Evolutionary conservation across 345 rosid genomes (phyloP), one percentile per base, ranked within the genome.

Genomic region (Eucalyptus paniculata): DNA sequence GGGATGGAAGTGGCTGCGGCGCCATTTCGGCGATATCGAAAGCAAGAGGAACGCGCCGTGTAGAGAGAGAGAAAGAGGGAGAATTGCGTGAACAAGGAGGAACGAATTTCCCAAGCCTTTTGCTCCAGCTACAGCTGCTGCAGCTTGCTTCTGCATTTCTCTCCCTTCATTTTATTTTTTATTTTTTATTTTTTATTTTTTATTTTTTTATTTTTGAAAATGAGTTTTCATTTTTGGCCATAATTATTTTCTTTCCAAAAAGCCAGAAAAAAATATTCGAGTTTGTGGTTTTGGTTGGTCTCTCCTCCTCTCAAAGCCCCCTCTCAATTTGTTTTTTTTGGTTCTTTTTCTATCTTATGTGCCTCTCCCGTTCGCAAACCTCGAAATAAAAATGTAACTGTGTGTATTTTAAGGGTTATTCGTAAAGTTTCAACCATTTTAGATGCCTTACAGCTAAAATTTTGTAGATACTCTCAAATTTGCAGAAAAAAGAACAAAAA

Each of bases 31-130:
- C 87, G 15, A 44, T 83, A 51, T 54, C 51, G 87, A 88, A 47
- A 86, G 56, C 51, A 4, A 26, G 62, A 50, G 60, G 62, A 30
- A 50, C 23, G 32, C 69, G 34, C 69, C 32, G 69, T 30, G 8
- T 28, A 58, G 18, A 56, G 34, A 87, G 47, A 24, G 23, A 32
- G 47, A 23, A 1, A 26, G 8, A 67, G 8, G 4, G 60, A 65
- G 86, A 67, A 82, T 42, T 54, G 62, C 87, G 89, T 88, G 87
- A 82, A 40, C 69, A 44, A 56, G 81, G 81, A 88, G 87, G 23
- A 58, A 88, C 87, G 72, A 88, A 88, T 82, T 81, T 82, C 40
- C 26, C 11, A n/a, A 23, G 26, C 23, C 28, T 56, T 89, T 51
- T 32, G 80, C 42, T 67, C 1, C 42, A 15, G 30, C 56, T 53